Evolutionary conservation across 495 filamentous ascomycete genomes (phyloP).

Genomic region (Talaromyces proteolyticus): DNA sequence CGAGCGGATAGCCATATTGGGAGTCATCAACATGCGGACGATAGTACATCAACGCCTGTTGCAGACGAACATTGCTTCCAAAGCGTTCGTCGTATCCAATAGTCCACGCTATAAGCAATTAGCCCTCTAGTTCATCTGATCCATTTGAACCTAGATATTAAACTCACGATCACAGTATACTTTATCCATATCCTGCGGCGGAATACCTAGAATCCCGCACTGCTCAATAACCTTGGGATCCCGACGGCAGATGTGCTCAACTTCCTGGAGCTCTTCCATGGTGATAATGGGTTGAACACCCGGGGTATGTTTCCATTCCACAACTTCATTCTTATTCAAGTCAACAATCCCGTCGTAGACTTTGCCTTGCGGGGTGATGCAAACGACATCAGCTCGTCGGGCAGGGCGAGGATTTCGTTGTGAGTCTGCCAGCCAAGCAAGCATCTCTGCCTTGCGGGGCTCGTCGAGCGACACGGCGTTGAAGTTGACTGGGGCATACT

Average conservation of each 20-base stretch:
- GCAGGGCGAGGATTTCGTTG: conserved; percentile 55
- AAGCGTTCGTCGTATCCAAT: conserved; percentile 94
- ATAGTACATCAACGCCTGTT: conserved; percentile 96
- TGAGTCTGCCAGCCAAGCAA: conserved; percentile 68
- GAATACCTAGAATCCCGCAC: conserved; percentile 81
- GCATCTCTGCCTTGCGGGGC: conserved; percentile 83
- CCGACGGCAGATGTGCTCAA: conserved; percentile 74
- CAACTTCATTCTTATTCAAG: conserved; percentile 61
- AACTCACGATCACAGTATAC: conserved; percentile 82
- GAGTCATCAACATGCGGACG: conserved; percentile 78
- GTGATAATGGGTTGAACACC: conserved; percentile 90
- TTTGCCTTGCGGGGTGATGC: conserved; percentile 72
- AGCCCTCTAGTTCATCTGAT: background rate
- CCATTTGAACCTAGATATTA: background rate
- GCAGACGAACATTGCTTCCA: conserved; percentile 71
- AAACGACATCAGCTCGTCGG: conserved; percentile 78
- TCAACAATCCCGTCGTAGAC: conserved; percentile 86
- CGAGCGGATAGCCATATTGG: conserved; percentile 87
- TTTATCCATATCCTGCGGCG: conserved; percentile 81
- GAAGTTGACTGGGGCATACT: conserved; percentile 70
- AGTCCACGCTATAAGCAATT: conserved; percentile 66
- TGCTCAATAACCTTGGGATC: conserved; percentile 92
- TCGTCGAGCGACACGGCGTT: conserved; percentile 88
- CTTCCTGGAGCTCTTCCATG: conserved; percentile 87
- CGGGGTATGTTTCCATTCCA: conserved; percentile 69